Evolutionary conservation across 2,329 filamentous ascomycete genomes (phyloP).

Genomic region (Elsinoe fawcettii): DNA sequence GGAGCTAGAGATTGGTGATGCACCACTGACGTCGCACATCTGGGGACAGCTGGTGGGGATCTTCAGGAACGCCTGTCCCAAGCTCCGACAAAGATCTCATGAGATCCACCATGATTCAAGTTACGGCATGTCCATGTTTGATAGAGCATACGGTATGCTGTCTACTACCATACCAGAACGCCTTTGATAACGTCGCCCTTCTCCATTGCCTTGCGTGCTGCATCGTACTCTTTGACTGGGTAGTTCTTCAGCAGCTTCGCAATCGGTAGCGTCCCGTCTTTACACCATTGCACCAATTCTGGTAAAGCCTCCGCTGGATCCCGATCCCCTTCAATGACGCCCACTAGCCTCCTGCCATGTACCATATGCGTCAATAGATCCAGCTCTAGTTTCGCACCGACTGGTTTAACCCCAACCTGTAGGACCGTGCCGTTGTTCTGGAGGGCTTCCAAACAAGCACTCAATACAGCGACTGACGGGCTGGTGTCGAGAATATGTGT

Average conservation of each 20-base stretch:
- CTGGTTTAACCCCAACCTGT: constrained; percentile 40
- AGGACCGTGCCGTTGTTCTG: constrained; percentile 40
- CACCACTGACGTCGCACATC: constrained; percentile 2
- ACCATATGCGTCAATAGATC: constrained; percentile 34
- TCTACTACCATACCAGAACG: constrained; percentile 31
- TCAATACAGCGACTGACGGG: constrained; percentile 33
- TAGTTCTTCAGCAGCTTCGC: constrained; percentile 37
- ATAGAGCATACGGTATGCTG: not conserved
- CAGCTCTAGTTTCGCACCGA: constrained; percentile 33
- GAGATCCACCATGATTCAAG: not conserved
- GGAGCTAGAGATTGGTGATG: constrained; percentile 15
- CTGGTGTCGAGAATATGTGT: constrained; percentile 43
- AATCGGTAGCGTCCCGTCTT: constrained; percentile 36
- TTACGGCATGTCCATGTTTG: not conserved
- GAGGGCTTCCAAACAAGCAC: constrained; percentile 35
- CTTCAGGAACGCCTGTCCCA: constrained; percentile 9
- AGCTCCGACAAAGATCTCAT: not conserved
- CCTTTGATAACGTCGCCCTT: constrained; percentile 32
- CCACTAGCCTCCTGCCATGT: constrained; percentile 38
- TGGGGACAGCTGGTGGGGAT: not conserved
- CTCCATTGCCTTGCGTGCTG: constrained; percentile 32
- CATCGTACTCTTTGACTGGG: constrained; percentile 30
- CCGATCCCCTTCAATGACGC: constrained; percentile 39
- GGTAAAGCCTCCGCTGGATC: constrained; percentile 35
- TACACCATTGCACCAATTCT: constrained; percentile 39